phyloP scores from a whole-genome alignment of 495 filamentous ascomycete species.

The Beverwykella pulmonaria region DNA sequence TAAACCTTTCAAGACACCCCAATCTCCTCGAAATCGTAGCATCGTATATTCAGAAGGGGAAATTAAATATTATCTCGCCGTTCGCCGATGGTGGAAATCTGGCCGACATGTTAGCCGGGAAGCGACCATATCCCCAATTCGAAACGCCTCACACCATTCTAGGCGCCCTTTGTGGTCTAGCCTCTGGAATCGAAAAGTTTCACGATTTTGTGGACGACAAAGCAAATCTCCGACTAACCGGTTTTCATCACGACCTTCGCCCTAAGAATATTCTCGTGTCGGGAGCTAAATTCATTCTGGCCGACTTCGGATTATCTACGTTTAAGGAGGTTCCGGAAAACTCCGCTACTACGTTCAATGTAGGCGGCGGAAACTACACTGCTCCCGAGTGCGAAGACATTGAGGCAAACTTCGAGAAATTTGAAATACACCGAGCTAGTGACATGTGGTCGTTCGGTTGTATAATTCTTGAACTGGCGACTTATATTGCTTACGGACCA shows the following conservation, averaged over 20 bases:
- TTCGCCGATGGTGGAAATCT: neutral
- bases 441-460: conserved; percentile 9
- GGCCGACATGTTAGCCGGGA: neutral
- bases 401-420: neutral
- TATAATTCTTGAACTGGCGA: neutral
- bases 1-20: neutral
- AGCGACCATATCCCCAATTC: neutral
- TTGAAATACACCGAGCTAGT: neutral
- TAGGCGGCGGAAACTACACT: neutral
- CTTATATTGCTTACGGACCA: neutral
- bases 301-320: conserved; percentile 1
- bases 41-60: neutral
- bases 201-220: conserved; percentile 1
- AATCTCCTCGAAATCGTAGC: neutral
- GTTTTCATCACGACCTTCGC: neutral
- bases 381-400: conserved; percentile 7
- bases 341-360: neutral
- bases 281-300: neutral
- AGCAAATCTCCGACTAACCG: neutral
- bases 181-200: neutral
- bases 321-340: neutral
- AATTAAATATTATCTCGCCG: neutral
- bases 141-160: neutral
- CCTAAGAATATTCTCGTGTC: conserved; percentile 7
- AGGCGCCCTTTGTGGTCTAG: neutral